Conservation (phyloP, 108 stramenopile species). For the Cyclotella choctawhatcheeana region DNA sequence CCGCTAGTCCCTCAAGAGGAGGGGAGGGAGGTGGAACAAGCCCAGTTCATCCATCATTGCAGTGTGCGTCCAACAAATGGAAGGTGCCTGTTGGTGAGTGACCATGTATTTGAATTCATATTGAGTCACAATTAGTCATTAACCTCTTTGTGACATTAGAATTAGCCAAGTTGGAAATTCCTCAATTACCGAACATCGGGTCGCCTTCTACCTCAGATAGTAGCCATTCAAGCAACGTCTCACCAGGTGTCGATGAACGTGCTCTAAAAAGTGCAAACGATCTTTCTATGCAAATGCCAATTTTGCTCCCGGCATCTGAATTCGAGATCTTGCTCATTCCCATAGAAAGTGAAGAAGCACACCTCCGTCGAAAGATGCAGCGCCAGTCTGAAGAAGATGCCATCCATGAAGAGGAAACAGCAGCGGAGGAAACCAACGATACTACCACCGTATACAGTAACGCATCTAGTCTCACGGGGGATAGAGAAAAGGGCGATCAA, state of each 20-base stretch:
- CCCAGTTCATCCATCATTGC: constrained; percentile 64
- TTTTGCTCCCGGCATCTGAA: constrained; percentile 76
- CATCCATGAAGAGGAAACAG: constrained; percentile 27
- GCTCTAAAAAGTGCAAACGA: constrained; percentile 59
- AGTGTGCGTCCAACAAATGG: constrained; percentile 93
- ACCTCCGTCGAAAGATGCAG: constrained; percentile 49
- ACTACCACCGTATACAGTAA: constrained; percentile 36
- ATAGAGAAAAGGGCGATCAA: constrained; percentile 37
- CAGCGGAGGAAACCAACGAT: constrained; percentile 31
- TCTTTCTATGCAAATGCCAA: constrained; percentile 64
- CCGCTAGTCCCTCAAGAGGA: constrained; percentile 38
- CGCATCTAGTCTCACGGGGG: constrained; percentile 39
- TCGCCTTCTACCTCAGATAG: constrained; percentile 25
- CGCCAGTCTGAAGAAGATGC: constrained; percentile 55
- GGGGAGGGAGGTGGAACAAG: constrained; percentile 36
- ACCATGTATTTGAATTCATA: background rate
- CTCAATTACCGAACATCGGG: constrained; percentile 53
- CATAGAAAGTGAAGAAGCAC: constrained; percentile 61
- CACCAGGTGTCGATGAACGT: constrained; percentile 75
- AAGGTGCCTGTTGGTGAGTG: constrained; percentile 73
- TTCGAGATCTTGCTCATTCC: constrained; percentile 83
- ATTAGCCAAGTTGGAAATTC: constrained; percentile 74
- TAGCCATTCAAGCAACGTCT: constrained; percentile 27
- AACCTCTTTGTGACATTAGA: constrained; percentile 25
- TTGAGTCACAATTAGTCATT: background rate